These are phyloP conservation scores for Trichomonas tenax DNA, from an alignment of 208 protist species.

Conservation along the genomic window DNA sequence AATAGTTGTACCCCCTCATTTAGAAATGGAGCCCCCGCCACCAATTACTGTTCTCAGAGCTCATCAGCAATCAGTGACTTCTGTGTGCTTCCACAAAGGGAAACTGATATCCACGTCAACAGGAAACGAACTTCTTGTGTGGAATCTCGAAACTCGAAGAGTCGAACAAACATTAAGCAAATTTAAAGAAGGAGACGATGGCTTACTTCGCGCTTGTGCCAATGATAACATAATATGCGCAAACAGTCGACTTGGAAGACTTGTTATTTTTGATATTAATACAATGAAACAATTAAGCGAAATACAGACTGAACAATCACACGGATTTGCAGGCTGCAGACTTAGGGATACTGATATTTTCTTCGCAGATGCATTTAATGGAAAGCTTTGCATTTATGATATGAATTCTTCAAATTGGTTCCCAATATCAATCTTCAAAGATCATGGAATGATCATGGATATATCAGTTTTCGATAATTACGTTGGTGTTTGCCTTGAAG, in stretches of 20 bases:
- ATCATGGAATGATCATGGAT: conserved; percentile 14
- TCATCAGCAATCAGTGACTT: background rate
- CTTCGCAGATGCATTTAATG: conserved; percentile 18
- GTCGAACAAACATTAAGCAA: background rate
- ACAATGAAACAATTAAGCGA: background rate
- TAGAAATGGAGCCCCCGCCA: background rate
- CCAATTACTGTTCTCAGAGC: background rate
- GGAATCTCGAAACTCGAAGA: background rate
- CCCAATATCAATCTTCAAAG: background rate
- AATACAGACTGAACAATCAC: background rate
- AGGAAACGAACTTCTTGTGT: background rate
- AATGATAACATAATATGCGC: background rate
- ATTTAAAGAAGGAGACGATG: background rate
- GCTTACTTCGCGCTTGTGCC: background rate
- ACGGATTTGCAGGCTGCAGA: background rate
- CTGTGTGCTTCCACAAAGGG: background rate
- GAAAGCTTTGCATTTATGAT: background rate
- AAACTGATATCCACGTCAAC: background rate
- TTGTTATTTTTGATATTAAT: background rate
- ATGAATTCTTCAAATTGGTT: background rate
- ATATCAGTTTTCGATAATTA: background rate
- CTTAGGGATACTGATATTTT: background rate
- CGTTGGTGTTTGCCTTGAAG: background rate
- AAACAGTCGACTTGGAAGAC: background rate
- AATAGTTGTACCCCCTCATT: too few species aligned